Conservation (phyloP, 495 filamentous ascomycete genomes). For the Penicillium goetzii region DNA sequence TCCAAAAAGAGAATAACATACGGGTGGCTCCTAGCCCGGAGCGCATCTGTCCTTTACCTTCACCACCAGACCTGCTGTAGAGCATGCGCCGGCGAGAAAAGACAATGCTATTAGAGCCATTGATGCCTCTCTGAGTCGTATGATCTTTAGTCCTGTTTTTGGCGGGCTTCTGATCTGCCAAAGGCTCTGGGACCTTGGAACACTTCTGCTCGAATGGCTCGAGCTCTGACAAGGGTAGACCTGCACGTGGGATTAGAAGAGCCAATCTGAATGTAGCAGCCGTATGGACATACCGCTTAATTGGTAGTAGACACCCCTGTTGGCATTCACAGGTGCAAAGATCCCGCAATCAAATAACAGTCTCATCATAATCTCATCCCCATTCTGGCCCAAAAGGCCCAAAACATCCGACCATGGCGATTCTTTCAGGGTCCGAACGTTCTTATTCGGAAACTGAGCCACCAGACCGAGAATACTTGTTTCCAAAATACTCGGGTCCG, state of each 20-base stretch:
- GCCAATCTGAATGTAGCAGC: no score
- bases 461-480: conserved; percentile 58
- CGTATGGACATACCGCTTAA: conserved; percentile 64
- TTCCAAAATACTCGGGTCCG: conserved; percentile 35
- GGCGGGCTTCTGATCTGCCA: not conserved
- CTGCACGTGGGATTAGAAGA: conserved; percentile 32
- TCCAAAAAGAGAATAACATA: conserved; percentile 50
- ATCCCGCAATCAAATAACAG: conserved; percentile 79
- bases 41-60: conserved; percentile 63
- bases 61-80: conserved; percentile 74
- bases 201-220: conserved; percentile 29
- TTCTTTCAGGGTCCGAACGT: conserved; percentile 70
- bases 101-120: conserved; percentile 61
- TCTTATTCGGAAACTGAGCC: conserved; percentile 64
- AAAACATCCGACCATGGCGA: conserved; percentile 74
- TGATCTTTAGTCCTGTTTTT: not conserved
- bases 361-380: conserved; percentile 81
- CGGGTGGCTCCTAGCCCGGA: conserved; percentile 82
- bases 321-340: conserved; percentile 65
- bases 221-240: conserved; percentile 51
- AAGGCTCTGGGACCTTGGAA: not conserved
- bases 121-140: not conserved
- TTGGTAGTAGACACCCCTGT: conserved; percentile 70
- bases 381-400: conserved; percentile 70
- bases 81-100: conserved; percentile 87